Conservation (phyloP, 306 rosid species). For the Fagus sylvatica region DNA sequence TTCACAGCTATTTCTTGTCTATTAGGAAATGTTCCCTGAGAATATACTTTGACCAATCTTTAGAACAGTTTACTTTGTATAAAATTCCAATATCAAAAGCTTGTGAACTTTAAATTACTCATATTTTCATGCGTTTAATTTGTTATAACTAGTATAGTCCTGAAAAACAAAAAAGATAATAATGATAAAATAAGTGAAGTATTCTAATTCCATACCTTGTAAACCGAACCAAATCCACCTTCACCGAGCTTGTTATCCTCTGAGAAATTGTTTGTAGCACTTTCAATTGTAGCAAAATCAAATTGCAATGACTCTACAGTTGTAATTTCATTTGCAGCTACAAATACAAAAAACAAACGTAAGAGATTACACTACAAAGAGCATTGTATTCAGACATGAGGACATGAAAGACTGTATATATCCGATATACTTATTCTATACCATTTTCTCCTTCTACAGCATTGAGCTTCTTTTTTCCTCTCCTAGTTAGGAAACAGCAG, state of each 20-base stretch:
- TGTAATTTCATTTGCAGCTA: background rate
- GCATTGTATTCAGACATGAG: background rate
- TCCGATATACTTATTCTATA: background rate
- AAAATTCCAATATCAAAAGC: background rate
- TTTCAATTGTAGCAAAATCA: constrained; percentile 19
- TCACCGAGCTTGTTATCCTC: constrained; percentile 24
- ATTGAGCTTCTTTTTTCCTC: constrained; percentile 9
- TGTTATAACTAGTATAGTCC: background rate
- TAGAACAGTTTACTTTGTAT: background rate
- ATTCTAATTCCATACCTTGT: constrained; percentile 12
- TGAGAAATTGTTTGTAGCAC: constrained; percentile 27
- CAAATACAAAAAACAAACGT: background rate
- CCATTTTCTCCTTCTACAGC: constrained; percentile 2
- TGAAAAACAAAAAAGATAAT: too few species aligned
- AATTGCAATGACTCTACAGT: constrained; percentile 24
- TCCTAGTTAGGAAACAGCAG: constrained; percentile 13
- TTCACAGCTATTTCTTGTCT: constrained; percentile 26
- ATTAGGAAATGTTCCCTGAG: constrained; percentile 22
- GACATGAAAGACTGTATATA: background rate
- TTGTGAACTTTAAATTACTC: background rate
- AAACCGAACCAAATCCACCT: constrained; percentile 35
- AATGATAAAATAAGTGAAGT: too few species aligned
- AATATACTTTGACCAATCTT: background rate
- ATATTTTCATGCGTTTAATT: background rate
- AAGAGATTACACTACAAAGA: background rate